phyloP scores from a whole-genome alignment of 306 rosid species.

The Neltuma alba region DNA sequence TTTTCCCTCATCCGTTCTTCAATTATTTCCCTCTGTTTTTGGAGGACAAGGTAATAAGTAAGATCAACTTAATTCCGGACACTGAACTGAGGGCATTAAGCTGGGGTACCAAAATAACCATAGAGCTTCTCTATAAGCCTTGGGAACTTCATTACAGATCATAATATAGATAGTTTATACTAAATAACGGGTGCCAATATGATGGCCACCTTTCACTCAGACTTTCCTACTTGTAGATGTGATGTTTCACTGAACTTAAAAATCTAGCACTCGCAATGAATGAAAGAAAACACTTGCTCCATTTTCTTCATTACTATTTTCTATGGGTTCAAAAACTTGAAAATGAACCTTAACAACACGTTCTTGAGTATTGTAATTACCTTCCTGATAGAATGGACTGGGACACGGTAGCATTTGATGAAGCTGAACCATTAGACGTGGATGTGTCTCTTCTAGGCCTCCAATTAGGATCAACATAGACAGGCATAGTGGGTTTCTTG shows the following conservation, averaged over 20 bases:
- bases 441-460: not conserved
- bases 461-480: not conserved
- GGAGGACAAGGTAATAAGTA: not conserved
- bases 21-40: not conserved
- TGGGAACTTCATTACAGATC: not conserved
- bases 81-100: not conserved
- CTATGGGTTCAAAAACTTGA: not conserved
- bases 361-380: not conserved
- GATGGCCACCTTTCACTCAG: not conserved
- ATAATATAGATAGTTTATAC: not conserved
- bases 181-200: too few species aligned
- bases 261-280: not conserved
- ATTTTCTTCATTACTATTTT: not conserved
- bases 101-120: not conserved
- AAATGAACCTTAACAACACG: not conserved
- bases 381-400: not conserved
- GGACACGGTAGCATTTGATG: not conserved
- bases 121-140: not conserved
- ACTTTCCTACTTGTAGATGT: not conserved
- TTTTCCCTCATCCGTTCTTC: too few species aligned
- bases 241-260: not conserved
- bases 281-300: not conserved
- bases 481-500: slow-evolving; percentile 5
- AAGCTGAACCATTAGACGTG: not conserved
- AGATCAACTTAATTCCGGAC: not conserved